Base-by-base conservation (phyloP, 805 yeast genomes). In the Monosporozyma servazzii region DNA sequence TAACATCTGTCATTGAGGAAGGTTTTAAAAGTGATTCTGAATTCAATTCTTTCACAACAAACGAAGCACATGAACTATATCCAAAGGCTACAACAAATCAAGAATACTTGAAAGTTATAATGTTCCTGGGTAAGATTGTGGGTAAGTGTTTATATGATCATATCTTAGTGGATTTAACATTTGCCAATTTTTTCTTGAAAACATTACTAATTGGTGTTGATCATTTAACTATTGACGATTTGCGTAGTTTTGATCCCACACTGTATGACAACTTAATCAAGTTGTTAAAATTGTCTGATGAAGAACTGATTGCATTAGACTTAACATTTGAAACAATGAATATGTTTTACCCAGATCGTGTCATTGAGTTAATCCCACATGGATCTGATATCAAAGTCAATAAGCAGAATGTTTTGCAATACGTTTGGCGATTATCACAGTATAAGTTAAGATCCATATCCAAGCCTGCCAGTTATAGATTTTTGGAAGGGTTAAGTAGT, bases 101-200 rank as follows among this genome's bases (percentile, higher is more conserved):
- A 50, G 54, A 62, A 49, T 53, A 62, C 30, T 56, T 77, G 50
- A 63, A 67, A 8, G 64, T 67, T 31, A 60, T 76, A 40, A 75
- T 75, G 59, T 90, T 90, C 59, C 66, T 90, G 57, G 99, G 99
- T 0, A 82, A 76, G 70, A 72, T 89, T 5, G 74, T 91, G 45
- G 99, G 97, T 1, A 91, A 89, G 63, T 90, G 97, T 61, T 71
- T 91, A 3, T 88, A 87, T 63, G 96, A 88, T 51, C 81, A 81
- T 49, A 83, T 89, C 3, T 71, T 91, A 55, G 79, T 91, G 7
- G 95, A 90, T 65, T 78, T 87, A 23, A 77, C 81, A 17, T 90
- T 91, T 75, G 89, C 97, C 0, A 86, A 91, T 2, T 88, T 88
- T 56, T 91, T 91, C 60, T 66, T 93, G 43, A 80, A 76, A 65